These are phyloP conservation scores for Selenicereus undatus DNA, from an alignment of 148 eudicot species.

Conservation along the genomic window DNA sequence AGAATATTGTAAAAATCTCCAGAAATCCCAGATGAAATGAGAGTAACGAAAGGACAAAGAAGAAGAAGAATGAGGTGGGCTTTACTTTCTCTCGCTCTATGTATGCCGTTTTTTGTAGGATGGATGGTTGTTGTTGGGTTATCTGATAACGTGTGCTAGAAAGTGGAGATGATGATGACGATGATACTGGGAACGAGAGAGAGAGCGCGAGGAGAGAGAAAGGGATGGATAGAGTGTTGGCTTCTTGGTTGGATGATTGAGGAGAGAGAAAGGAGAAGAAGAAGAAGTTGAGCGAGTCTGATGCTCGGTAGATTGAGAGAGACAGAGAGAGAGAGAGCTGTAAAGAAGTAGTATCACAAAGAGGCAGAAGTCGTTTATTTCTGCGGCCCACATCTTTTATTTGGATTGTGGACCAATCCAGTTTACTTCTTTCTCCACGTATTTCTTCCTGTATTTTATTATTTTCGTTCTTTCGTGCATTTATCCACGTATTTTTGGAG, in stretches of 20 bases:
- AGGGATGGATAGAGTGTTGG: background rate
- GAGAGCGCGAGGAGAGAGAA: background rate
- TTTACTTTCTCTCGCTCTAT: background rate
- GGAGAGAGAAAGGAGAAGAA: background rate
- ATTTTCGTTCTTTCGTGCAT: background rate
- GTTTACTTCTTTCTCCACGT: background rate
- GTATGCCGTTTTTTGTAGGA: background rate
- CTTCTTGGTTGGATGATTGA: conserved; percentile 2
- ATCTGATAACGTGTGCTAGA: background rate
- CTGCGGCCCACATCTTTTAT: background rate
- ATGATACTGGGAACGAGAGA: background rate
- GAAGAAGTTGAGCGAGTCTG: background rate
- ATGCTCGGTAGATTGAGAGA: too few species aligned
- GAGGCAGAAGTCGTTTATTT: background rate
- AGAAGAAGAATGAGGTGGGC: background rate
- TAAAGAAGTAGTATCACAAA: background rate
- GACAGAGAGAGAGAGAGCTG: too few species aligned
- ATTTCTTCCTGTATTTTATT: background rate
- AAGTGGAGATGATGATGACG: background rate
- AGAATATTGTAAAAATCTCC: background rate
- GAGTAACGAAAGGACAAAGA: background rate
- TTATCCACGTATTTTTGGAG: too few species aligned
- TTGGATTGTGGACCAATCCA: background rate
- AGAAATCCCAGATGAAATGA: background rate
- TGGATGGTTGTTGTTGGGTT: background rate